Evolutionary conservation across 1,284 basidiomycete genomes (phyloP).

Genomic region (Leccinum pachyderme): DNA sequence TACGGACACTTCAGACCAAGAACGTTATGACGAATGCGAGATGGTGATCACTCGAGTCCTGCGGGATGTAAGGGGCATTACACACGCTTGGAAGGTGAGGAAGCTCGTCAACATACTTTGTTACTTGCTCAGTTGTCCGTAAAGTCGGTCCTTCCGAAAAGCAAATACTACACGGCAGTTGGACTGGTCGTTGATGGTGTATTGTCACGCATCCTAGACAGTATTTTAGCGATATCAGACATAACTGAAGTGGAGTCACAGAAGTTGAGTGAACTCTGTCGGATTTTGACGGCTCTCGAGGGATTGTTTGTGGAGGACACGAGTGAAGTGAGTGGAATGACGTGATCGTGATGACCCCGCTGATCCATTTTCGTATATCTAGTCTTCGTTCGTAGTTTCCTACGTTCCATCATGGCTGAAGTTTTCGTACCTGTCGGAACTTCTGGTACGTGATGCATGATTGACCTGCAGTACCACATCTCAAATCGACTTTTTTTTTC

Average conservation of each 20-base stretch:
- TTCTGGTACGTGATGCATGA: conserved; percentile 60
- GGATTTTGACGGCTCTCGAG: conserved; percentile 77
- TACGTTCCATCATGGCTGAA: conserved; percentile 94
- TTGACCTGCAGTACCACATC: not conserved
- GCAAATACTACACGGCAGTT: conserved; percentile 66
- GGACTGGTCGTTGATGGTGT: conserved; percentile 77
- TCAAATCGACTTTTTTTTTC: conserved; percentile 7
- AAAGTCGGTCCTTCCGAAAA: conserved; percentile 58
- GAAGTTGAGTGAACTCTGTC: conserved; percentile 78
- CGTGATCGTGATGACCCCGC: not conserved
- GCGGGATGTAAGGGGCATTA: conserved; percentile 63
- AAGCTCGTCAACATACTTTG: not conserved
- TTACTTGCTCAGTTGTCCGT: conserved; percentile 7
- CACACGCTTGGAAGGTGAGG: conserved; percentile 73
- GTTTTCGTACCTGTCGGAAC: conserved; percentile 88
- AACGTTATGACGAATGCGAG: conserved; percentile 78
- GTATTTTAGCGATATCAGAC: conserved; percentile 80
- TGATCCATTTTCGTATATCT: conserved; percentile 7
- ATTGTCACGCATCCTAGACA: conserved; percentile 66
- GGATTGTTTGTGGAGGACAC: conserved; percentile 72
- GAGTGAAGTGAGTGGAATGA: conserved; percentile 44
- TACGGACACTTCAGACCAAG: conserved; percentile 68
- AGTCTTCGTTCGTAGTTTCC: conserved; percentile 70
- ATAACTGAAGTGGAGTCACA: conserved; percentile 92
- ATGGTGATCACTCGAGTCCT: conserved; percentile 66